Evolutionary conservation across 208 protist genomes (phyloP), one percentile per base, ranked within the genome.

Genomic region (Phytomonas francai): DNA sequence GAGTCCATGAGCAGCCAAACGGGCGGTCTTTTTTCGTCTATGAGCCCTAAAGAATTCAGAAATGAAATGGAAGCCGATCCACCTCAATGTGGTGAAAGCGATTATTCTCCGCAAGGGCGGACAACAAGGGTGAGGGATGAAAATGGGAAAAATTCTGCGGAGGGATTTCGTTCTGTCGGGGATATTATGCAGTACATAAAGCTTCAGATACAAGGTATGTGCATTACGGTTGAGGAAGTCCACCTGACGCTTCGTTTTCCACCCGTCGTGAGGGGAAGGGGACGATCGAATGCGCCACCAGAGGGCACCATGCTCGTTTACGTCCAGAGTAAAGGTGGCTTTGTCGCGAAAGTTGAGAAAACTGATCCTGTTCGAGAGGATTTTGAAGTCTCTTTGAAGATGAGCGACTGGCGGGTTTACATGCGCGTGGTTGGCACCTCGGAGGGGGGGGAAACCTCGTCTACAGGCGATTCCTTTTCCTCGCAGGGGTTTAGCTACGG

Each of bases 181-280:
- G 77, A 79, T 39, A 54, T 82, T 45, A 66, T 82, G 66, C n/a
- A 29, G 12, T 82, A 74, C 63, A 42, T 79, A 19, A 82, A 76
- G 64, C 60, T 64, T 14, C 70, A 76, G 62, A 66, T 82, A 34
- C 77, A 76, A 16, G 77, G 77, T 11, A 19, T 73, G 12, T 62
- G 73, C 25, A 59, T 82, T 4, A 45, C 64, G 6, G 73, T 79
- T 8, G 59, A 73, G 56, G 67, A 78, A 30, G 42, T 82, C 0
- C 69, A 59, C 6, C 56, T 82, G 11, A 82, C 73, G 34, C 60
- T 82, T 32, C 77, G 77, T 65, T 29, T 82, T 25, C 70, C 77
- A 16, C 69, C 72, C 14, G 57, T 49, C 9, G 29, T 29, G 5
- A 29, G 33, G 14, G 9, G n/a, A 2, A 11, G 25, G 54, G 9